Conservation (phyloP, 2,329 filamentous ascomycete species). For the Alternaria burnsii region DNA sequence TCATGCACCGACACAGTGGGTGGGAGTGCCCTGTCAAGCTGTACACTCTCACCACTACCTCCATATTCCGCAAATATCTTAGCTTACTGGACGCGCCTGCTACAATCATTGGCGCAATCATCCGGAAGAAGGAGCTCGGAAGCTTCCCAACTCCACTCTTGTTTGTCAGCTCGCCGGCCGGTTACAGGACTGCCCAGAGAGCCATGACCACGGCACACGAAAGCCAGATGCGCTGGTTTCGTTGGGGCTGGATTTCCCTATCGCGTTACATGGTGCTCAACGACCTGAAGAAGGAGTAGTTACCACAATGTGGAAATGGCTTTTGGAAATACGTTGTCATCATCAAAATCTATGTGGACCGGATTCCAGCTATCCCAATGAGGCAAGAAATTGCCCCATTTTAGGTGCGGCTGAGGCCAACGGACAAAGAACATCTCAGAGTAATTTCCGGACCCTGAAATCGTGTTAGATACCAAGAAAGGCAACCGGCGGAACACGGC, state of each 20-base stretch:
- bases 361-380: neutral
- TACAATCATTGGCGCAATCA: constrained; percentile 69
- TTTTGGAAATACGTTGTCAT: neutral
- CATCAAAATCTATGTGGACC: neutral
- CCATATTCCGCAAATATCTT: constrained; percentile 80
- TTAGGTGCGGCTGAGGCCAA: constrained; percentile 2
- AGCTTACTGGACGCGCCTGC: constrained; percentile 78
- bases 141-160: constrained; percentile 66
- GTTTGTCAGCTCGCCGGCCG: constrained; percentile 72
- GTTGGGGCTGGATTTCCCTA: constrained; percentile 91
- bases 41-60: constrained; percentile 82
- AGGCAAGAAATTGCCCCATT: constrained; percentile 2
- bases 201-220: constrained; percentile 91
- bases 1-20: constrained; percentile 70
- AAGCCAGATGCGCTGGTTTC: constrained; percentile 99
- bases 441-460: constrained; percentile 1
- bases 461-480: constrained; percentile 10
- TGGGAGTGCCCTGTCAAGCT: constrained; percentile 79
- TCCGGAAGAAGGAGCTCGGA: constrained; percentile 62
- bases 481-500: constrained; percentile 23
- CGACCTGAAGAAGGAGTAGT: constrained; percentile 73
- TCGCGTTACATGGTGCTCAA: constrained; percentile 97
- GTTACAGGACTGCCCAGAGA: constrained; percentile 73
- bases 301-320: constrained; percentile 16
- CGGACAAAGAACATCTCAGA: constrained; percentile 4